Evolutionary conservation across 129 eudicot species (phyloP).

Genomic region (Ambrosia trifida): DNA sequence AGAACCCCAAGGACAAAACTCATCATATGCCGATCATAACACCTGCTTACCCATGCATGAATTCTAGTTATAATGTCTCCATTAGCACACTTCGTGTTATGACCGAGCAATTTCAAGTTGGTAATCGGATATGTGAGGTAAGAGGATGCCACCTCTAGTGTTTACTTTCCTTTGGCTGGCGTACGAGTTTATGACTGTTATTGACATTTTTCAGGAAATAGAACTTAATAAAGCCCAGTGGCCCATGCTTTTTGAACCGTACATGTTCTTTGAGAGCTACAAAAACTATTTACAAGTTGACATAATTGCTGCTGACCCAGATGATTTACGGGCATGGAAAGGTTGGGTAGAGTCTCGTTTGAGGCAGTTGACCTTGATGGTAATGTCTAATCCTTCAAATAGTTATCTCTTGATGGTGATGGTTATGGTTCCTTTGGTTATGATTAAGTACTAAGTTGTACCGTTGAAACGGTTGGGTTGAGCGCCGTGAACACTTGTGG

Average conservation of each 20-base stretch:
- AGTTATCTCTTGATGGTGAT: background rate
- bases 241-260: constrained; percentile 76
- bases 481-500: background rate
- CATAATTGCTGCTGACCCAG: constrained; percentile 64
- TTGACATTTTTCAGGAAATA: constrained; percentile 64
- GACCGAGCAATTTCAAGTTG: constrained; percentile 82
- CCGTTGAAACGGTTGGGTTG: background rate
- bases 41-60: constrained; percentile 98
- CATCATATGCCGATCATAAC: constrained; percentile 98
- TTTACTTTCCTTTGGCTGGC: background rate
- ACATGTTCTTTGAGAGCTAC: constrained; percentile 79
- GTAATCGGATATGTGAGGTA: constrained; percentile 73
- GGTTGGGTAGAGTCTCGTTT: constrained; percentile 99
- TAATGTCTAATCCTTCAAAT: constrained; percentile 38
- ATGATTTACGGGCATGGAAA: constrained; percentile 92
- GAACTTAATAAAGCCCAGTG: constrained; percentile 77
- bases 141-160: background rate
- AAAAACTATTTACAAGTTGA: constrained; percentile 89
- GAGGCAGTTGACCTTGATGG: constrained; percentile 93
- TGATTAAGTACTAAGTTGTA: background rate
- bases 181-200: background rate
- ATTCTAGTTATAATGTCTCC: constrained; percentile 95
- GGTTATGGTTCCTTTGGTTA: background rate
- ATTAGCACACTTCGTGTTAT: constrained; percentile 88
- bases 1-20: constrained; percentile 71